Base-by-base conservation (phyloP, 176 grass and related monocot genomes). In the Cymbopogon citratus region DNA sequence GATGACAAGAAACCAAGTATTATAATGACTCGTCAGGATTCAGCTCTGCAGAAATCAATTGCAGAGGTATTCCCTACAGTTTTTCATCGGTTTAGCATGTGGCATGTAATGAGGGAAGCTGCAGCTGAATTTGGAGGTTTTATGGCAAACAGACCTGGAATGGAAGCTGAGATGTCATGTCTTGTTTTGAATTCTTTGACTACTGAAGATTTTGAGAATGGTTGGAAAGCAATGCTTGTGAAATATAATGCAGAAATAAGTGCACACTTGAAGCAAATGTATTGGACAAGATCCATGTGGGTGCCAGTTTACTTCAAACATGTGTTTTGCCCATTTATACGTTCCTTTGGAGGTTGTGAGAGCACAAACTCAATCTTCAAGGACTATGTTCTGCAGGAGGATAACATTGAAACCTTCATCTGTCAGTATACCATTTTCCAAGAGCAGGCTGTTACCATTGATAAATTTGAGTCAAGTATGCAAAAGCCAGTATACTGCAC, bases 71-170 rank as follows among this genome's bases (percentile, higher is more conserved):
- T 82, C n/a, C 71, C 38, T 9, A 48, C 64, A 33, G 27, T 70
- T 46, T 31, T 40, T 12, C 69, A 87, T 48, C 51, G 60, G 21
- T 75, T 66, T 26, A 78, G 61, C 65, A 75, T 75, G 19, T 87
- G 85, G 85, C 78, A 87, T 81, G 49, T 87, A 7, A 21, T 81
- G n/a, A 80, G 49, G 26, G 46, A 75, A 34, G n/a, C 43, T 40
- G 56, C 21, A 19, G 76, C 63, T 4, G 64, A 87, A 28, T 29
- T 80, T 27, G 57, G 59, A 16, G 36, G 36, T 13, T 81, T 62
- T 36, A 66, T 74, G 28, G 48, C 25, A 24, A 33, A 76, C 7
- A 31, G 31, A 25, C 18, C 36, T 23, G 44, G 26, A 3, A 65
- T 80, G 71, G 68, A 46, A 14, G 68, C 34, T 61, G 51, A 81